These are phyloP conservation scores for Lactifluus rugatus DNA, from an alignment of 768 basidiomycete species.

Conservation along the genomic window DNA sequence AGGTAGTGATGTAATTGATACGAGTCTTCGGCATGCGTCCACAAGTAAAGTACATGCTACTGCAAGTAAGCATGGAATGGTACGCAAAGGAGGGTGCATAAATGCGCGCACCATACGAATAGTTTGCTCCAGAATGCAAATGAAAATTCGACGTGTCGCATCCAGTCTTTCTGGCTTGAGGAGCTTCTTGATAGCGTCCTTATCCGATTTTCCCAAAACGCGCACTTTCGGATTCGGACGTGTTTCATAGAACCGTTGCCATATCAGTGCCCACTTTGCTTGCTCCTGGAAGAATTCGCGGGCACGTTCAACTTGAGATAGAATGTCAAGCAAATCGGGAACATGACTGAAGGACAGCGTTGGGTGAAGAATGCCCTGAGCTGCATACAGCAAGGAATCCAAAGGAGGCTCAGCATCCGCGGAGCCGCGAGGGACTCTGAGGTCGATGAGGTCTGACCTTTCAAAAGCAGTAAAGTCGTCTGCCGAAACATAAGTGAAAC, in stretches of 20 bases:
- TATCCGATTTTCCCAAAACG: slow-evolving; percentile 12
- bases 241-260: slow-evolving; percentile 10
- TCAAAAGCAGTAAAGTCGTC: background rate
- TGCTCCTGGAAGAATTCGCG: slow-evolving; percentile 12
- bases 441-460: slow-evolving; percentile 10
- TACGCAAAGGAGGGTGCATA: background rate
- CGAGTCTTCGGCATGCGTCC: slow-evolving; percentile 14
- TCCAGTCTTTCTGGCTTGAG: slow-evolving; percentile 13
- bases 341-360: slow-evolving; percentile 7
- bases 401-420: background rate
- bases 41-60: slow-evolving; percentile 12
- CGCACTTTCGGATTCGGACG: slow-evolving; percentile 5
- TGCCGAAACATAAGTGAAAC: background rate
- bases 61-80: background rate
- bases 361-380: slow-evolving; percentile 9
- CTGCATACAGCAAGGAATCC: background rate
- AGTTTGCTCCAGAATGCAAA: slow-evolving; percentile 7
- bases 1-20: slow-evolving; percentile 13
- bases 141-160: slow-evolving; percentile 3
- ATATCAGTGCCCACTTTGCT: slow-evolving; percentile 14
- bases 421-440: background rate
- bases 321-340: slow-evolving; percentile 14
- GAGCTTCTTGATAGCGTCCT: slow-evolving; percentile 7
- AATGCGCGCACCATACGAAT: background rate
- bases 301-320: slow-evolving; percentile 16